Percentiles rank a stretch among this genome's conserved stretches.
These are phyloP conservation scores for Quercus phellos DNA, from an alignment of 331 rosid species.

Conservation along the genomic window DNA sequence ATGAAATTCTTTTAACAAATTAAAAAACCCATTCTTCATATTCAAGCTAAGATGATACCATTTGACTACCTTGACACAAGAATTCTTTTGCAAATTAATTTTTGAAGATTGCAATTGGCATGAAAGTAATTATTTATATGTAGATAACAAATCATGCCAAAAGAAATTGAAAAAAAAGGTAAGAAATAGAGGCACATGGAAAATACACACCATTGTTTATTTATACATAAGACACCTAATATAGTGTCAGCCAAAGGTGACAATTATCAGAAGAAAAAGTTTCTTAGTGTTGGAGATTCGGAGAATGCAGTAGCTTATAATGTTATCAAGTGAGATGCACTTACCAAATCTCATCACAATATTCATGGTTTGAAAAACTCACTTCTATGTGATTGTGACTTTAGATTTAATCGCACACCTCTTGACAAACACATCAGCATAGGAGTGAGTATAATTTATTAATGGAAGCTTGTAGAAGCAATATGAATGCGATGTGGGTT, in stretches of 20 bases:
- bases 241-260: neutral
- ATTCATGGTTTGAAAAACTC: neutral
- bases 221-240: neutral
- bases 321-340: neutral
- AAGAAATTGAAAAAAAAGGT: neutral
- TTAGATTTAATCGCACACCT: neutral
- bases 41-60: neutral
- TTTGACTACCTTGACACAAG: neutral
- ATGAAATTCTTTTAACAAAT: neutral
- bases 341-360: neutral
- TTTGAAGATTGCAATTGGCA: neutral
- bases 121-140: neutral
- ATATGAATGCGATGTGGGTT: neutral
- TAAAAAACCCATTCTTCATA: neutral
- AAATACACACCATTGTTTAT: neutral
- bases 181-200: too few relatives aligned
- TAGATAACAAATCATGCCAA: neutral
- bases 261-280: neutral
- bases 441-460: neutral
- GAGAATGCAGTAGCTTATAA: neutral
- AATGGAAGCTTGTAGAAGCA: neutral
- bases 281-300: neutral
- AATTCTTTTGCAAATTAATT: neutral
- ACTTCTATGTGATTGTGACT: neutral
- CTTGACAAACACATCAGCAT: neutral